Conservation (phyloP, 202 grass and related monocot genomes). For the Saccharum hybrid region DNA sequence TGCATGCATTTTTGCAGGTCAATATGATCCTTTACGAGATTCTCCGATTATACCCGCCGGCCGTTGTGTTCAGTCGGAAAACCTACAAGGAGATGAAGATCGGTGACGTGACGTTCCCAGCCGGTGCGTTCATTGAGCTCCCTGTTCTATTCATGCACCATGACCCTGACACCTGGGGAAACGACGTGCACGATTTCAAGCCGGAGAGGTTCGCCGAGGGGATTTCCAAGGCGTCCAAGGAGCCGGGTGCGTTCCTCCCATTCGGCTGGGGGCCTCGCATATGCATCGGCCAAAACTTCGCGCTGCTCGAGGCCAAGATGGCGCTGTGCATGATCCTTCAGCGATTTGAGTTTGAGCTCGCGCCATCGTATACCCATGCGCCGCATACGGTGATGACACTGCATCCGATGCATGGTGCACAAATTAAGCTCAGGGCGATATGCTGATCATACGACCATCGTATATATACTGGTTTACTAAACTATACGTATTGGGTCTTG, state of each 20-base stretch:
- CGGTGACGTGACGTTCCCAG: slow-evolving; percentile 51
- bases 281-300: slow-evolving; percentile 76
- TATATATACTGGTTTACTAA: background rate
- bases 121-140: slow-evolving; percentile 46
- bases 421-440: slow-evolving; percentile 39
- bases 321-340: slow-evolving; percentile 67
- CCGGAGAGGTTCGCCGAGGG: slow-evolving; percentile 73
- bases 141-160: slow-evolving; percentile 62
- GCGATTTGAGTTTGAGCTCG: slow-evolving; percentile 54
- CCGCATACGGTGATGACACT: slow-evolving; percentile 53
- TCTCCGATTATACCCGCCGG: slow-evolving; percentile 63
- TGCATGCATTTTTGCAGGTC: slow-evolving; percentile 37
- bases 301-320: slow-evolving; percentile 68
- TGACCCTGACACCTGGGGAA: slow-evolving; percentile 60
- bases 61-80: background rate
- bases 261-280: slow-evolving; percentile 65
- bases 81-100: slow-evolving; percentile 60
- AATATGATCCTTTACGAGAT: slow-evolving; percentile 75
- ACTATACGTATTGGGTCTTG: background rate
- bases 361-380: slow-evolving; percentile 56
- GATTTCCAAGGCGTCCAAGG: slow-evolving; percentile 59
- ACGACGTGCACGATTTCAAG: slow-evolving; percentile 66
- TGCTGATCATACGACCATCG: background rate
- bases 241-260: slow-evolving; percentile 51
- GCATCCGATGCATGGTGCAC: slow-evolving; percentile 66